Base-by-base conservation (phyloP, 306 rosid genomes). In the Prunus kanzakura region DNA sequence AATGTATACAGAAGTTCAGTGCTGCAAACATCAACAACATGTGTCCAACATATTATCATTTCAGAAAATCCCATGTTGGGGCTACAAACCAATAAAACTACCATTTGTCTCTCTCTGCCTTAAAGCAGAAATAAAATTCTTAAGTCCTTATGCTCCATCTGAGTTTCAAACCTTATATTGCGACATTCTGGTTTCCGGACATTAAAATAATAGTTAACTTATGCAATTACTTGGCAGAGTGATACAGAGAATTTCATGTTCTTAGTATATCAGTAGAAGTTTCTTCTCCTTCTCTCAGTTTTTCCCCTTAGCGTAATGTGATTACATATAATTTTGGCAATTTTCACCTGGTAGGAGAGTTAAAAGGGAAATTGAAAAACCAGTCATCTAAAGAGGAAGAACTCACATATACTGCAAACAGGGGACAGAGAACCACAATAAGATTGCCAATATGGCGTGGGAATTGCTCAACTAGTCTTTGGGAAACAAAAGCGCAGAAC, bases 351-450 rank as follows among this genome's bases (percentile, higher is more conserved):
- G 45, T 11, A 41, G 30, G 16, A 5, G 52, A 15, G 61, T 63
- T 35, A 64, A 14, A 14, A 75, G 8, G 20, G n/a, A 14, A 58
- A 30, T 77, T 1, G 45, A 8, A 23, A 66, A 76, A 67, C 30
- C 27, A 67, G 14, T 55, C 14, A 54, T 57, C 14, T 23, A 64
- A 32, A 55, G 57, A 55, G 32, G 32, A 74, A 65, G 30, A 60
- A 81, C 88, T 84, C 72, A 84, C 88, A 74, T 70, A 84, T 56
- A 81, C 4, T 7, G 88, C 47, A 27, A 71, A 60, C 61, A 78
- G 3, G n/a, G 61, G 69, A 67, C 76, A 70, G 19, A 78, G 4
- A 64, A 35, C 69, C 23, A 84, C 69, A 2, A 84, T n/a, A 30
- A 78, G 68, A 56, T 50, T 27, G 70, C 85, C 88, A 22, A 49